Base-by-base conservation (phyloP, 2,329 filamentous ascomycete genomes). In the Rutstroemia sp. region DNA sequence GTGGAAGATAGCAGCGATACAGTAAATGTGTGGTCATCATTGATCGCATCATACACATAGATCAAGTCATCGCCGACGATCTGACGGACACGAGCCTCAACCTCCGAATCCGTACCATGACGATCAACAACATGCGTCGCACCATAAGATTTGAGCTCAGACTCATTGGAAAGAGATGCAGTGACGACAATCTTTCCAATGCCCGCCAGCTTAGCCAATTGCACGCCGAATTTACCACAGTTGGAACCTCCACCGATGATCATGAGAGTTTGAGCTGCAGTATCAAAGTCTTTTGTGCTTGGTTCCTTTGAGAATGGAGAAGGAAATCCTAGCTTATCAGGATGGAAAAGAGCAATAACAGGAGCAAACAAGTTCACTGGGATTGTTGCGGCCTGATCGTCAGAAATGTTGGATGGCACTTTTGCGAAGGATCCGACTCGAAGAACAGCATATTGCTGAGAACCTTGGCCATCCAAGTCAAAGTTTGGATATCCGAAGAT, bases 101-200 rank as follows among this genome's bases (percentile, higher is more conserved):
- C 39, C 30, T 58, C 56, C 3, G 19, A 23, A 27, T 54, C 18
- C 12, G 14, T 39, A 19, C 25, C 51, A 41, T 58, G 45, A 2
- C 74, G 71, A 55, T 73, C 70, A 9, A 74, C 58, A 4, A 75
- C 65, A 60, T 74, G 68, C 1, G 73, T 75, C 0, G 74, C 74
- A 1, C 73, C 74, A 42, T 65, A 67, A 5, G 49, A 58, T 44
- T 63, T 67, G 12, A 75, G 58, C 52, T 71, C 67, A 5, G 59
- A 58, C 37, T 69, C 65, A 10, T 67, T 58, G 14, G 44, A 44
- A 18, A 30, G 27, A 1, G 70, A 69, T 19, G 70, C 72, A 1
- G 72, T 66, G 3, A 70, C 70, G 21, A 76, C 65, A 47, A 75
- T 74, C 6, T 59, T 65, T 1, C 71, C 72, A 41, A 75, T 64